A percentile compares a stretch with the other conserved stretches of the same genome.
phyloP scores from a whole-genome alignment of 768 basidiomycete genomes.

The Pleurotus tuber-regium region DNA sequence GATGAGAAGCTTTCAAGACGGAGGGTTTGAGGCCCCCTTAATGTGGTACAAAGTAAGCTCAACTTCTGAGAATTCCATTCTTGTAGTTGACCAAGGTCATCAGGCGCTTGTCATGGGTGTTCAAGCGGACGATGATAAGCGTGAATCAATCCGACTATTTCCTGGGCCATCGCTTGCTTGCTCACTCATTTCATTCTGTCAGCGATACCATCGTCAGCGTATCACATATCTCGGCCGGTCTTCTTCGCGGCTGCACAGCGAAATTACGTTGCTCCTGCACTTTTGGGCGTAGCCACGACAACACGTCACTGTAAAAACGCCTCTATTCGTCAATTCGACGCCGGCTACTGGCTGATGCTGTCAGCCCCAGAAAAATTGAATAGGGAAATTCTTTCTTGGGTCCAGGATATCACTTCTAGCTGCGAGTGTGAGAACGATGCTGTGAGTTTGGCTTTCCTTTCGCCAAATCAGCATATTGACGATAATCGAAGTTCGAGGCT shows the following conservation, averaged over 20 bases:
- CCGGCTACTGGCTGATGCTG: slow-evolving; percentile 39
- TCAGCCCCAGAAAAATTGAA: slow-evolving; percentile 31
- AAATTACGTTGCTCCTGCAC: slow-evolving; percentile 27
- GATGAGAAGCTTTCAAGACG: slow-evolving; percentile 18
- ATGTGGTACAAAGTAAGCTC: slow-evolving; percentile 34
- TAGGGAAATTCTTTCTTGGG: slow-evolving; percentile 22
- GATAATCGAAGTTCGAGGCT: no score
- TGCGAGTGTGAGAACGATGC: no score
- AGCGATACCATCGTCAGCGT: slow-evolving; percentile 22
- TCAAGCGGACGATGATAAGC: slow-evolving; percentile 29
- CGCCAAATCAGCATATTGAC: no score
- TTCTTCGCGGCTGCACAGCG: slow-evolving; percentile 30
- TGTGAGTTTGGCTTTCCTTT: no score
- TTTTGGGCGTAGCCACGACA: slow-evolving; percentile 10
- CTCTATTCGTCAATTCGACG: slow-evolving; percentile 33
- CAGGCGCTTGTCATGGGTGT: no score
- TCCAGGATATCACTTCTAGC: no score
- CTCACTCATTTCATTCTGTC: background rate
- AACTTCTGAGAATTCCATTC: no score
- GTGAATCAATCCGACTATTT: slow-evolving; percentile 18
- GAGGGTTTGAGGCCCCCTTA: slow-evolving; percentile 28
- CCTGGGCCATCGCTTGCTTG: background rate
- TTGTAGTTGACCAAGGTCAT: no score
- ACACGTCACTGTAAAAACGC: slow-evolving; percentile 21
- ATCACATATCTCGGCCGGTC: slow-evolving; percentile 31